Evolutionary conservation across 441 rosid genomes (phyloP), one percentile per base, ranked within the genome.

Genomic region (Aquilaria agallochum): DNA sequence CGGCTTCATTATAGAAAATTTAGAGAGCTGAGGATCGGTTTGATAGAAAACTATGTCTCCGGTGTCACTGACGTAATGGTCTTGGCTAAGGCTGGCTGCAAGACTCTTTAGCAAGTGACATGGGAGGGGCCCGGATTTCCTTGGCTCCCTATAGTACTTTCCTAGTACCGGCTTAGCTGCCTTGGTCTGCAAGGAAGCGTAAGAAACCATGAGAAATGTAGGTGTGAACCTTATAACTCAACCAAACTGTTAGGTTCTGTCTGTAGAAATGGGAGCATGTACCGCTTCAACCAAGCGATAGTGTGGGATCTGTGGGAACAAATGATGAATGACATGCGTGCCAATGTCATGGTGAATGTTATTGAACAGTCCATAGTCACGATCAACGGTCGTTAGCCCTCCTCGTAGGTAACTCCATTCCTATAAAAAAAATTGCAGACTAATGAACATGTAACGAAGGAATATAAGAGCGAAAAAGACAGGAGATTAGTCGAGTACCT

Each of bases 281-380:
- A 92, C 96, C 34, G 98, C 98, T 59, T 92, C 96, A 4, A 84
- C 78, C 55, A 92, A 75, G 76, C 84, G 95, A 60, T 89, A 89
- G 71, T 89, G 96, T 32, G 96, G 98, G 78, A 92, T 92, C 68
- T 92, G 96, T 61, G 96, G 98, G 77, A 89, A 92, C 58, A 92
- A 90, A 65, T 92, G 96, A 53, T 92, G 98, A 58, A 92, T 60
- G 55, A 92, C 96, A 62, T 92, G 96, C 34, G 98, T 92, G 72
- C 98, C 98, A 55, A 86, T 88, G 51, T 92, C 94, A 68, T 92
- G 98, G 77, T 90, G 97, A 55, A 90, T 75, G 56, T 78, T 76
- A 70, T 90, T 90, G 68, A 90, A 74, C 72, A 76, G 58, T 61
- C 98, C 96, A 14, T 87, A 92, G 63, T 92, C 98, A 31, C 98